Evolutionary conservation across 2,329 filamentous ascomycete genomes (phyloP), one percentile per base, ranked within the genome.

Genomic region (Fusarium lyarnte): DNA sequence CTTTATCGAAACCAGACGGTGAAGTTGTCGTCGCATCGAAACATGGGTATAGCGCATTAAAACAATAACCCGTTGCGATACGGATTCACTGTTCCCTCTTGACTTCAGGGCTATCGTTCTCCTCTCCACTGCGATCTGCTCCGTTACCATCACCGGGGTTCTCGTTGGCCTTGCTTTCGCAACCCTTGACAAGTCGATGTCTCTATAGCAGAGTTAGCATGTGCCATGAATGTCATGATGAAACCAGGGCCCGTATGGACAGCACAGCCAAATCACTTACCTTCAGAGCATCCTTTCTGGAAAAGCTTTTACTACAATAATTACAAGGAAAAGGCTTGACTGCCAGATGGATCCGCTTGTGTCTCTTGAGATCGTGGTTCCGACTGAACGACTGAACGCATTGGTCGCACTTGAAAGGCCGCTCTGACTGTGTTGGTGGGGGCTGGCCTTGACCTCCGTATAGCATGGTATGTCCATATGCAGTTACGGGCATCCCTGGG

Each of bases 301-400:
- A 98, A 79, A 99, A 99, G 80, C 93, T 96, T 88, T 98, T 98
- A 69, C 97, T 94, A 80, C 96, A 99, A 78, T 92, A 92, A 11
- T 86, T 89, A 81, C 96, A 99, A 0, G 95, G 95, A 81, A 95
- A 98, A 0, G 96, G 96, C 86, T 99, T 99, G 43, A 98, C 94
- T 0, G 94, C 93, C 64, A 98, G 83, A 82, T 99, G 96, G 66
- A 98, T 98, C 54, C 94, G 87, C 86, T 97, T 97, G 81, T 99
- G 96, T 57, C 96, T 89, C 84, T 99, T 99, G 76, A 98, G 82
- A 79, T 98, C 96, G 79, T 98, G 96, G 74, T 98, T 98, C 8
- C 96, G 88, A 81, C 97, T 98, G 84, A 99, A 99, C 41, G 93
- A 95, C 80, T 97, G 94, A 1, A 93, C 90, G 78, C 96, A 99